Conservation (phyloP, 1,284 basidiomycete genomes). For the Tylopilus sp. region DNA sequence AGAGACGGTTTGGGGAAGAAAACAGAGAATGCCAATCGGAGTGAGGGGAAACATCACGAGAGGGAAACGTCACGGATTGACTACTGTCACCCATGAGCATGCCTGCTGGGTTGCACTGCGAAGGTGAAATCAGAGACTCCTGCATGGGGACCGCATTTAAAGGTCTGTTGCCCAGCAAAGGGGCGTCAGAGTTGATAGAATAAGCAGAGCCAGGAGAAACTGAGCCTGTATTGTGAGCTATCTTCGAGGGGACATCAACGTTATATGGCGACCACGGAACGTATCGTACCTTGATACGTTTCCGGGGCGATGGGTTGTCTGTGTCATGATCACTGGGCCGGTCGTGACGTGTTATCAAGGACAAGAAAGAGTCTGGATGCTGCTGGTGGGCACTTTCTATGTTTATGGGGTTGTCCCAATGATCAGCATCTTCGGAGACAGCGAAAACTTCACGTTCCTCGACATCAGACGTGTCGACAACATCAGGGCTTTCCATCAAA, state of each 20-base stretch:
- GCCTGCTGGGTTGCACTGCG: not conserved
- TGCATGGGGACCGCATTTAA: not conserved
- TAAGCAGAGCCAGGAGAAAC: not conserved
- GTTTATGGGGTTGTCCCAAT: not conserved
- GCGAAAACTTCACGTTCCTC: conserved; percentile 51
- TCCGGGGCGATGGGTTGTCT: conserved; percentile 26
- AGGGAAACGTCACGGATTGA: not conserved
- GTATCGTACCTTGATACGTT: conserved; percentile 32
- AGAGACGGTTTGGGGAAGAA: conserved; percentile 15
- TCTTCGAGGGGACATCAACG: conserved; percentile 22
- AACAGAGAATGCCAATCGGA: conserved; percentile 21
- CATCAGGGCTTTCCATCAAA: conserved; percentile 40
- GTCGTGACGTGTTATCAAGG: not conserved
- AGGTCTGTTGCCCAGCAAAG: not conserved
- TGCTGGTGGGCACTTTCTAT: not conserved
- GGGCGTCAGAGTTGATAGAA: not conserved
- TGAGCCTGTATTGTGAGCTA: conserved; percentile 11
- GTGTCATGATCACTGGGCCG: conserved; percentile 10
- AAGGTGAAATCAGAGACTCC: not conserved
- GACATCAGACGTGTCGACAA: conserved; percentile 61
- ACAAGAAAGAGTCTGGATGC: not conserved
- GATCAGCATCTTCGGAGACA: conserved; percentile 7
- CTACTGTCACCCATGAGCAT: not conserved
- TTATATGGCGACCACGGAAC: not conserved
- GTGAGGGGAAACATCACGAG: conserved; percentile 3